Conservation (phyloP, 352 stramenopile species). For the Peronospora farinosa region DNA sequence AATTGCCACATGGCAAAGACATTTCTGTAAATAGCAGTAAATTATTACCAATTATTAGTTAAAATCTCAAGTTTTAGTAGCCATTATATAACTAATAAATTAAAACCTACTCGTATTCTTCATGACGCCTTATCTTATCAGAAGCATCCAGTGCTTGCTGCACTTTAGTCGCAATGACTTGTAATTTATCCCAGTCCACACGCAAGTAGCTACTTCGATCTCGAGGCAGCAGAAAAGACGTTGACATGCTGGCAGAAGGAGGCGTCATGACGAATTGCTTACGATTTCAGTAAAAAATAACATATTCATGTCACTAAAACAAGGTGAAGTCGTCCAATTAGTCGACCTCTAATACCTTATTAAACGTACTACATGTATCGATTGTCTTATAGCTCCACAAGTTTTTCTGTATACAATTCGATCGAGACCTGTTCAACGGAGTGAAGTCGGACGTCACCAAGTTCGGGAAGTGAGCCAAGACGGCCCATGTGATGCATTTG, state of each 20-base stretch:
- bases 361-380: conserved; percentile 1
- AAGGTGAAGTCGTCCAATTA: no score
- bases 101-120: conserved; percentile 50
- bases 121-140: conserved; percentile 40
- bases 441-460: neutral
- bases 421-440: neutral
- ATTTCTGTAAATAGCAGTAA: conserved; percentile 24
- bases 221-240: conserved; percentile 13
- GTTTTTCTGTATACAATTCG: conserved; percentile 16
- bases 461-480: conserved; percentile 22
- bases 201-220: conserved; percentile 20
- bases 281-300: no score
- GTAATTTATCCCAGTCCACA: conserved; percentile 59
- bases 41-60: neutral
- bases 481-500: conserved; percentile 13
- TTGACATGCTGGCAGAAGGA: neutral
- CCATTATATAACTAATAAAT: neutral
- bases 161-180: conserved; percentile 40
- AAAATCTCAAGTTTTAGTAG: neutral
- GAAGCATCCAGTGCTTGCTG: conserved; percentile 59
- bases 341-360: conserved; percentile 15
- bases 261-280: no score
- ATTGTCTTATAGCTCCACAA: conserved; percentile 27
- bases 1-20: conserved; percentile 74
- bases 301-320: no score